Base-by-base conservation (phyloP, 306 rosid species). In the Quillaja saponaria region DNA sequence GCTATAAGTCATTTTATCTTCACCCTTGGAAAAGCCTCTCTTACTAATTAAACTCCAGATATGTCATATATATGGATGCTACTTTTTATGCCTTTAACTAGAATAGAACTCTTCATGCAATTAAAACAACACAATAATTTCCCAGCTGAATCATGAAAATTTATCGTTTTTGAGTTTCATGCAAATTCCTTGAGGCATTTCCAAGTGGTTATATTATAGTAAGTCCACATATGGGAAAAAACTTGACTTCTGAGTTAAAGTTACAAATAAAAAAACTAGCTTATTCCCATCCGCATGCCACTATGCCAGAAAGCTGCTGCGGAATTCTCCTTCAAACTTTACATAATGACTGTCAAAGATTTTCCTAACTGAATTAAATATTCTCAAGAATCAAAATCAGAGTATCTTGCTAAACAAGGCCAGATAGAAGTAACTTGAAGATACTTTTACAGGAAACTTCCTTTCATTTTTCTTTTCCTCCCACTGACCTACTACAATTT, bases 201-300 rank as follows among this genome's bases (percentile, higher is more conserved):
- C 75, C 86, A 67, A 50, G 78, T 77, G 83, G 64, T 71, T 45
- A 53, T 62, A 67, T 71, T 45, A 53, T 62, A 67, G 14, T 11
- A 61, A 75, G 81, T 71, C 75, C 79, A 81, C 63, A 64, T 78
- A 68, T 57, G 64, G 83, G 76, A 72, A 78, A 47, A 72, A 72
- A 74, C 71, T 74, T 63, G 41, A 73, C 64, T 58, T 45, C 40
- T 61, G 45, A 58, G 4, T 44, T 34, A 50, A 72, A 66, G 31
- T 81, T 51, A 66, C 74, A 71, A 67, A 78, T 81, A 69, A 61
- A 71, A 69, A 46, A 73, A 67, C 81, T 61, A 76, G 81, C 59
- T 21, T 80, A 78, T 82, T 80, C 89, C 77, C 71, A 67, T 78
- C 83, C 89, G 83, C 83, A 78, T 82, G 82, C 84, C 75, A 67